Evolutionary conservation across 2,329 filamentous ascomycete genomes (phyloP).

Genomic region (Colletotrichum brevisporum): DNA sequence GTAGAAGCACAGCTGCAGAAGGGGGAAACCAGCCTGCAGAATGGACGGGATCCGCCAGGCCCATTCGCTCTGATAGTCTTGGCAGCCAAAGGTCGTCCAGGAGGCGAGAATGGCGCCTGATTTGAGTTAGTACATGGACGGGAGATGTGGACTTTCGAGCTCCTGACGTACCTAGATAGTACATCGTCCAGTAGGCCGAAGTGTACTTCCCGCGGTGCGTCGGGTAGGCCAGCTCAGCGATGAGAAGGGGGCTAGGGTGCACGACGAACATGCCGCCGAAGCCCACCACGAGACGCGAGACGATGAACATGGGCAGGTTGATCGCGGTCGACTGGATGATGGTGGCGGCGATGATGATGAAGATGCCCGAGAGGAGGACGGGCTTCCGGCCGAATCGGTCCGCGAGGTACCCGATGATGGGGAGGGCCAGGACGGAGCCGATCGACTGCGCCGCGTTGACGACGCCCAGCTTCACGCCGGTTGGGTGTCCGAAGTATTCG

Average conservation of each 20-base stretch:
- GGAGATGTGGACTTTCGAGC: not conserved
- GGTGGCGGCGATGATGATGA: constrained; percentile 53
- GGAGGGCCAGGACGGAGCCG: constrained; percentile 58
- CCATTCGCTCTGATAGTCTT: constrained; percentile 28
- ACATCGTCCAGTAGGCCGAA: constrained; percentile 52
- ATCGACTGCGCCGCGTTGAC: constrained; percentile 60
- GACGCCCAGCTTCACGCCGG: constrained; percentile 50
- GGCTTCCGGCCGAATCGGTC: constrained; percentile 56
- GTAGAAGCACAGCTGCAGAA: constrained; percentile 28
- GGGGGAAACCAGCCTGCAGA: constrained; percentile 27
- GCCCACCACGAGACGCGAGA: constrained; percentile 50
- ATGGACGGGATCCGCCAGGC: constrained; percentile 31
- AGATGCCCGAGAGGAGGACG: constrained; percentile 52
- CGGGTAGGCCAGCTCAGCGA: constrained; percentile 53
- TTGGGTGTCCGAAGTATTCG: constrained; percentile 49
- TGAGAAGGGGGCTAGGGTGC: constrained; percentile 52
- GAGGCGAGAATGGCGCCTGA: constrained; percentile 41
- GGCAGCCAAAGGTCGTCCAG: constrained; percentile 40
- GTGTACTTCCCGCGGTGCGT: constrained; percentile 52
- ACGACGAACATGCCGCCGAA: constrained; percentile 57
- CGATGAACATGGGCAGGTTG: constrained; percentile 53
- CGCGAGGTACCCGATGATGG: constrained; percentile 55
- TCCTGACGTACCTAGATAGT: constrained; percentile 43
- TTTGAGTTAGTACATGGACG: not conserved
- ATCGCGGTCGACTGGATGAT: constrained; percentile 53